Evolutionary conservation across 306 rosid genomes (phyloP).

Genomic region (Quercus aquifolioides): DNA sequence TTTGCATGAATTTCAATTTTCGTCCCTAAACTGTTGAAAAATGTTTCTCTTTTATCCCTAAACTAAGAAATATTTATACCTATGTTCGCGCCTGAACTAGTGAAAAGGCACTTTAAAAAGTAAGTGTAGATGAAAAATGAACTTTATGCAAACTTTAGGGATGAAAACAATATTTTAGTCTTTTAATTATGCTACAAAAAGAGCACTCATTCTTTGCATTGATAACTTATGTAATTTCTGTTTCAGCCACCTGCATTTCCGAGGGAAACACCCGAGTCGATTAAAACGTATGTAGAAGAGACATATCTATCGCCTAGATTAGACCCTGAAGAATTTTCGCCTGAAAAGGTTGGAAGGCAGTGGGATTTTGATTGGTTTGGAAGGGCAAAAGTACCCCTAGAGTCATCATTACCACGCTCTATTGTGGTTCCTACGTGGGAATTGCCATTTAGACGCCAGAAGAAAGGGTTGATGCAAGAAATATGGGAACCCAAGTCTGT

Average conservation of each 20-base stretch:
- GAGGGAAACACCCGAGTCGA: constrained; percentile 79
- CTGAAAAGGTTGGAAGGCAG: constrained; percentile 86
- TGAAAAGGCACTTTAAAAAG: too few relatives aligned
- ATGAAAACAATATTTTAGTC: too few relatives aligned
- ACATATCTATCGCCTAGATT: constrained; percentile 73
- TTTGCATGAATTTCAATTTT: too few relatives aligned
- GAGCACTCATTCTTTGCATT: neutral
- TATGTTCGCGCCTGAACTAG: too few relatives aligned
- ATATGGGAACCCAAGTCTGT: constrained; percentile 81
- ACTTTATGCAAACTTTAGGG: too few relatives aligned
- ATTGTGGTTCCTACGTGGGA: constrained; percentile 81
- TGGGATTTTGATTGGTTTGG: constrained; percentile 99
- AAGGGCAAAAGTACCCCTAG: constrained; percentile 72
- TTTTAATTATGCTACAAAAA: neutral
- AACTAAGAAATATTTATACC: too few relatives aligned
- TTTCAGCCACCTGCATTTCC: constrained; percentile 97
- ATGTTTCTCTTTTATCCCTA: too few relatives aligned
- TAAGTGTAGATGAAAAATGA: too few relatives aligned
- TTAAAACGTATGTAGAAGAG: constrained; percentile 73
- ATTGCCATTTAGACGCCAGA: constrained; percentile 70
- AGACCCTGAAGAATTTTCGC: constrained; percentile 79
- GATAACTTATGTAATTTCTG: constrained; percentile 12
- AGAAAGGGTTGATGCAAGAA: constrained; percentile 37
- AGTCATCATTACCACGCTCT: constrained; percentile 77
- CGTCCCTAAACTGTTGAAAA: too few relatives aligned